These are phyloP conservation scores for Drosera spatulata DNA, from an alignment of 179 eudicot genomes.

Conservation along the genomic window DNA sequence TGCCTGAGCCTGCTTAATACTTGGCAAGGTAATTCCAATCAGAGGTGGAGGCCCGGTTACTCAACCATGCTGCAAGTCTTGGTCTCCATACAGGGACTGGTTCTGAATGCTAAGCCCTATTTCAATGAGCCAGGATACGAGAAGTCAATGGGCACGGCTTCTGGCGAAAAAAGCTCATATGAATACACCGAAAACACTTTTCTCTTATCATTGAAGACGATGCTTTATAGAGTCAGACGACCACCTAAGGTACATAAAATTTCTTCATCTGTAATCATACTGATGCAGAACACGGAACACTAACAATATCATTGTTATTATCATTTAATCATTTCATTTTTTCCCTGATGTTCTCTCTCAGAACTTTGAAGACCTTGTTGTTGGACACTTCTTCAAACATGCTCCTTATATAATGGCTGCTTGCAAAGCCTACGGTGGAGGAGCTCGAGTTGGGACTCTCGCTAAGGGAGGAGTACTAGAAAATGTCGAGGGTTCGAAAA, in stretches of 20 bases:
- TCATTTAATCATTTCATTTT: no score
- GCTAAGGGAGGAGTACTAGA: no score
- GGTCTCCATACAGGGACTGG: constrained; percentile 75
- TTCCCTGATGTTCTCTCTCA: no score
- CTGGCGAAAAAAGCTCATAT: constrained; percentile 26
- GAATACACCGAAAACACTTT: constrained; percentile 44
- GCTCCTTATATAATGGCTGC: no score
- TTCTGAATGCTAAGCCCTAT: constrained; percentile 69
- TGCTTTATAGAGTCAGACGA: constrained; percentile 49
- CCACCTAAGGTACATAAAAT: constrained; percentile 12
- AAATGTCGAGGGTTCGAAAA: no score
- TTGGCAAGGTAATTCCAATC: constrained; percentile 47
- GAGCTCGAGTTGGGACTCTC: no score
- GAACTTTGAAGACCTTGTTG: no score
- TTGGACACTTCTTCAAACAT: no score
- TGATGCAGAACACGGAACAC: no score
- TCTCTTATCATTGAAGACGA: constrained; percentile 51
- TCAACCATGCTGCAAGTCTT: constrained; percentile 11
- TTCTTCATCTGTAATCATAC: no score
- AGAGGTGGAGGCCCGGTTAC: constrained; percentile 80
- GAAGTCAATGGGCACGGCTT: constrained; percentile 8
- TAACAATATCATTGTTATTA: no score
- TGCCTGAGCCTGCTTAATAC: constrained; percentile 86
- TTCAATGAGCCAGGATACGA: constrained; percentile 76
- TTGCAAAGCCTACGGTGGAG: no score